Evolutionary conservation across 768 basidiomycete genomes (phyloP).

Genomic region (Ramaria sp.): DNA sequence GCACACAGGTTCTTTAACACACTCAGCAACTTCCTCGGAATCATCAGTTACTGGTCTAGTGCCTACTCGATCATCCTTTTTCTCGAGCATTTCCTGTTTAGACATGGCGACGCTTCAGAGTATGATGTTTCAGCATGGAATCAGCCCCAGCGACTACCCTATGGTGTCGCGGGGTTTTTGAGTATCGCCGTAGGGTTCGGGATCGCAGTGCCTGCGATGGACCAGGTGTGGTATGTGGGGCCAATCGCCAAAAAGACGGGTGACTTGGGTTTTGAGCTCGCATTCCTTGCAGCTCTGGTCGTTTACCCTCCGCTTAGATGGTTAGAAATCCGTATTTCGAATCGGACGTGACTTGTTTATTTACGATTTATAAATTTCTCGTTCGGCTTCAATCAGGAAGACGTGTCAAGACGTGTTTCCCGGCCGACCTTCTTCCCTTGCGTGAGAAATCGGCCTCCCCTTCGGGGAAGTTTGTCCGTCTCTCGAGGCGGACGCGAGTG

Average conservation of each 20-base stretch:
- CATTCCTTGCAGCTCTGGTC: constrained; percentile 34
- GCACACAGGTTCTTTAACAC: constrained; percentile 52
- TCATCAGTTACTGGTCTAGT: constrained; percentile 51
- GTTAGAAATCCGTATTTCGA: constrained; percentile 20
- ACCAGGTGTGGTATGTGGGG: constrained; percentile 60
- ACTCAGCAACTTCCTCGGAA: constrained; percentile 54
- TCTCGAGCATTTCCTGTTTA: constrained; percentile 58
- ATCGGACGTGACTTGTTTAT: not conserved
- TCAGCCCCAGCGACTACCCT: constrained; percentile 38
- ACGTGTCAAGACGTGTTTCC: too few relatives aligned
- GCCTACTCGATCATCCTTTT: constrained; percentile 46
- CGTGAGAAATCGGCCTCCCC: too few relatives aligned
- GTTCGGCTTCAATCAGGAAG: too few relatives aligned
- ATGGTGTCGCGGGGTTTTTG: constrained; percentile 48
- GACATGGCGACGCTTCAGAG: constrained; percentile 31
- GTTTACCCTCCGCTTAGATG: constrained; percentile 44
- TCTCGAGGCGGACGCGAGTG: not conserved
- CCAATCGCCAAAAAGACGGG: constrained; percentile 55
- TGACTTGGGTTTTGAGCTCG: constrained; percentile 62
- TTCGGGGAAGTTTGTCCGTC: too few relatives aligned
- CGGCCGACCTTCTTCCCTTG: too few relatives aligned
- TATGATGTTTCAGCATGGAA: constrained; percentile 51
- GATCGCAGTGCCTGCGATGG: constrained; percentile 49
- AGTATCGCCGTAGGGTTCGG: constrained; percentile 41
- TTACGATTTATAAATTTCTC: not conserved